A percentile compares a stretch with the other conserved stretches of the same genome.
phyloP scores from a whole-genome alignment of 495 filamentous ascomycete genomes.

The Neurospora cerealis region DNA sequence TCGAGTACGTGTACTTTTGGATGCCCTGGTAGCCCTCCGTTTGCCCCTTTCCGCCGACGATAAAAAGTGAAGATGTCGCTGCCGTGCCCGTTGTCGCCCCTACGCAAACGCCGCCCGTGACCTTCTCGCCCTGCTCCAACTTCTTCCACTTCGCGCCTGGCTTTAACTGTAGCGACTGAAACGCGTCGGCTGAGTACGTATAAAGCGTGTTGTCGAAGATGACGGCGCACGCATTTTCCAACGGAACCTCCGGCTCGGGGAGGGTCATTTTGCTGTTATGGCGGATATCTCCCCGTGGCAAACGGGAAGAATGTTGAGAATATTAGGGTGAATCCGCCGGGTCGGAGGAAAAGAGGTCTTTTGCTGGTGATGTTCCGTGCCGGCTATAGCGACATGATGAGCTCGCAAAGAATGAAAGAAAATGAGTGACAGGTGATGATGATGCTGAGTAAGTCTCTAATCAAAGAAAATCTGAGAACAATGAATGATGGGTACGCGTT shows the following conservation, averaged over 20 bases:
- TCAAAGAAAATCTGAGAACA: background rate
- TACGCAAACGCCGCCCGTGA: conserved; percentile 71
- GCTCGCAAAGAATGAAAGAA: background rate
- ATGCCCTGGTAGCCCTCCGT: conserved; percentile 59
- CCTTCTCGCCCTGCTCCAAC: conserved; percentile 52
- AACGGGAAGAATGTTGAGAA: background rate
- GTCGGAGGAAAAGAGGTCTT: background rate
- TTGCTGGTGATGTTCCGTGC: background rate
- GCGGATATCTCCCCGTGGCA: conserved; percentile 2
- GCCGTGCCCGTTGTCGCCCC: conserved; percentile 48
- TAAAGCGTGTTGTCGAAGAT: conserved; percentile 80
- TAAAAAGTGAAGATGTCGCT: conserved; percentile 54
- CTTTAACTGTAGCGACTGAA: conserved; percentile 61
- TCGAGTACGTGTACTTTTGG: conserved; percentile 72
- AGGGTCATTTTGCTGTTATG: conserved; percentile 42
- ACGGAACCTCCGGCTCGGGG: conserved; percentile 51
- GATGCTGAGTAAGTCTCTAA: background rate
- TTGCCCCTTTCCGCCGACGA: conserved; percentile 65
- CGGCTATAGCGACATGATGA: conserved; percentile 20
- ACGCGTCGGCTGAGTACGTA: conserved; percentile 63
- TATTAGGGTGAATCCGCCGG: background rate
- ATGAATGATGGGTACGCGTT: background rate
- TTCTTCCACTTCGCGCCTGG: conserved; percentile 61
- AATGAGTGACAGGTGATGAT: conserved; percentile 1
- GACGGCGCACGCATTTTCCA: conserved; percentile 72